These are phyloP conservation scores for Arthrocladium fulminans DNA, from an alignment of 2,329 filamentous ascomycete genomes.

Conservation along the genomic window DNA sequence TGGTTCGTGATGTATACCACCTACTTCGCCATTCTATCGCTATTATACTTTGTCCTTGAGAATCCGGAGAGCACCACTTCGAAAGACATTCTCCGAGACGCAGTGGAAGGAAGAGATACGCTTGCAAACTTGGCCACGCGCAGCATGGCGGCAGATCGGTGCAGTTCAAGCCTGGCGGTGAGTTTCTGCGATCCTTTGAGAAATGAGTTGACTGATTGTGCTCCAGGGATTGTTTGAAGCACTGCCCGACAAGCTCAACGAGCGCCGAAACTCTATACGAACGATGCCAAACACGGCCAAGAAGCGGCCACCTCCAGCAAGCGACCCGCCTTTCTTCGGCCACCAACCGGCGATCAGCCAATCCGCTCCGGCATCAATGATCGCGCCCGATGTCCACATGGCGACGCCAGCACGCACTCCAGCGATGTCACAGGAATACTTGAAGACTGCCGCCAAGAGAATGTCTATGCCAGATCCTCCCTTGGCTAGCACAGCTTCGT, in stretches of 20 bases:
- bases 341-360: background rate
- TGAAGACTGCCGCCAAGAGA: constrained; percentile 17
- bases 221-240: constrained; percentile 70
- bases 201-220: constrained; percentile 5
- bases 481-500: background rate
- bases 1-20: constrained; percentile 64
- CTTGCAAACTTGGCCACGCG: constrained; percentile 69
- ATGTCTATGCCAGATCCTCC: constrained; percentile 20
- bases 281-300: constrained; percentile 35
- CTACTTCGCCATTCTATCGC: constrained; percentile 56
- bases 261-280: constrained; percentile 38
- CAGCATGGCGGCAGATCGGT: constrained; percentile 82
- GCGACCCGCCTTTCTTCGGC: constrained; percentile 10
- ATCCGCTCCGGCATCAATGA: constrained; percentile 1
- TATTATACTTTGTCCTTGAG: constrained; percentile 56
- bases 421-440: constrained; percentile 19
- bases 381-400: constrained; percentile 10
- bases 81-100: constrained; percentile 75
- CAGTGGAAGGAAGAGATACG: constrained; percentile 72
- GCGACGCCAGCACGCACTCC: constrained; percentile 14
- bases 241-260: constrained; percentile 63
- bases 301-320: constrained; percentile 36
- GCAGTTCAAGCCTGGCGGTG: constrained; percentile 68
- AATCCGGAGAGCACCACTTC: constrained; percentile 53
- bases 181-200: constrained; percentile 26